Evolutionary conservation across 1,139 yeast species (phyloP).

Genomic region (Blastobotrys arbuscula): DNA sequence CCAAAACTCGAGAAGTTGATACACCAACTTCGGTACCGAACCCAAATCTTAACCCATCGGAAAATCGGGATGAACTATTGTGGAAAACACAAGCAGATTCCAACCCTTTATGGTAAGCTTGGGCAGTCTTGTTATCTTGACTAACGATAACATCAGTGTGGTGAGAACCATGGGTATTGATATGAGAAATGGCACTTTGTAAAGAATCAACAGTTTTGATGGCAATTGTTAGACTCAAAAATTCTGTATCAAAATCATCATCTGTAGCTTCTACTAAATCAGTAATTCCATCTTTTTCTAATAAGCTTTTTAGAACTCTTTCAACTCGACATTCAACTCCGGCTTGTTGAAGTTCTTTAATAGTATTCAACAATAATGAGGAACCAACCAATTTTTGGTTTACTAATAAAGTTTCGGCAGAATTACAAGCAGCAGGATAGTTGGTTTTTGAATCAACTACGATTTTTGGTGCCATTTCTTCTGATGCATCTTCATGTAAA

Average conservation of each 20-base stretch:
- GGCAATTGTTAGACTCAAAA: constrained; percentile 75
- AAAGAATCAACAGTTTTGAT: constrained; percentile 56
- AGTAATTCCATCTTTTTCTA: constrained; percentile 30
- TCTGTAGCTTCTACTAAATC: constrained; percentile 26
- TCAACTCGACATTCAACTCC: constrained; percentile 70
- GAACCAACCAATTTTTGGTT: constrained; percentile 42
- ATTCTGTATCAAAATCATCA: constrained; percentile 75
- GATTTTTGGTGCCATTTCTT: constrained; percentile 63
- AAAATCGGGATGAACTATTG: constrained; percentile 96
- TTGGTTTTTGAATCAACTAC: constrained; percentile 86
- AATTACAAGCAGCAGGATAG: constrained; percentile 98
- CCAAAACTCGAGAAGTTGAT: constrained; percentile 93
- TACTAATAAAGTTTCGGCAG: constrained; percentile 79
- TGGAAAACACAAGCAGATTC: constrained; percentile 98
- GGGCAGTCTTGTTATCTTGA: constrained; percentile 62
- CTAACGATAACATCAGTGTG: constrained; percentile 95
- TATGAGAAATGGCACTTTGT: constrained; percentile 71
- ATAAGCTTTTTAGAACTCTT: constrained; percentile 39
- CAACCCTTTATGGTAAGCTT: constrained; percentile 70
- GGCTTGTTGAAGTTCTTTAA: constrained; percentile 49
- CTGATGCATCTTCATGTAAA: constrained; percentile 71
- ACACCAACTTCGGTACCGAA: constrained; percentile 99
- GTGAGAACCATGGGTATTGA: constrained; percentile 86
- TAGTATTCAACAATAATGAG: constrained; percentile 35
- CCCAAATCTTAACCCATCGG: constrained; percentile 97